Evolutionary conservation across 2,329 filamentous ascomycete genomes (phyloP).

Genomic region (Magnaporthales sp.): DNA sequence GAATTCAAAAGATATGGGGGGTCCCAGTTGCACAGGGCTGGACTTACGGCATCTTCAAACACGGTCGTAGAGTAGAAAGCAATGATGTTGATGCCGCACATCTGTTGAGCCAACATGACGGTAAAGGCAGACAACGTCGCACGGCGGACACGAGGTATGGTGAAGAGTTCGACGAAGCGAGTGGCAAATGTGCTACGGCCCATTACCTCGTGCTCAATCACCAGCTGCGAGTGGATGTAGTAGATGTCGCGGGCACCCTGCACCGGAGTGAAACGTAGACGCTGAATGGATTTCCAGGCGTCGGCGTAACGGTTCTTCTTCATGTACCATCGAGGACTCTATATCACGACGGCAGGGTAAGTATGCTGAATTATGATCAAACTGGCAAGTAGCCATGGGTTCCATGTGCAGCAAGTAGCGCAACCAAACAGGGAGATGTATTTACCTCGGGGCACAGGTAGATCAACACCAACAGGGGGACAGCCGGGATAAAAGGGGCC

Average conservation of each 20-base stretch:
- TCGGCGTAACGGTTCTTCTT: constrained; percentile 54
- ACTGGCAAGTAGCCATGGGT: not conserved
- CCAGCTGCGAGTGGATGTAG: constrained; percentile 55
- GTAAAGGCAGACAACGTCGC: constrained; percentile 69
- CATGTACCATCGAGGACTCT: constrained; percentile 50
- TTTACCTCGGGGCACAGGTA: constrained; percentile 56
- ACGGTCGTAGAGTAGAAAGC: constrained; percentile 66
- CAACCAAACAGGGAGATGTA: not conserved
- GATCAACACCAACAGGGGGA: constrained; percentile 51
- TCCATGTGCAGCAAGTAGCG: not conserved
- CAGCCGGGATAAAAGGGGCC: constrained; percentile 50
- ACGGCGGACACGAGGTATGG: constrained; percentile 57
- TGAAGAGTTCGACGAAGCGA: constrained; percentile 59
- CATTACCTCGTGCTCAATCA: constrained; percentile 45
- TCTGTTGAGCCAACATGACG: constrained; percentile 73
- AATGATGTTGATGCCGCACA: constrained; percentile 64
- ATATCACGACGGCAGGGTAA: not conserved
- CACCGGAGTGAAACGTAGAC: constrained; percentile 43
- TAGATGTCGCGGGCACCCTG: constrained; percentile 55
- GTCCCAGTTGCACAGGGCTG: constrained; percentile 7
- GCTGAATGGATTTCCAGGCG: constrained; percentile 47
- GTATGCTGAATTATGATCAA: not conserved
- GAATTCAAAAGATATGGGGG: constrained; percentile 18
- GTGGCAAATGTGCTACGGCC: constrained; percentile 46
- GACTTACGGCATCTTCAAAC: constrained; percentile 24